Evolutionary conservation across 768 basidiomycete genomes (phyloP), one percentile per base, ranked within the genome.

Genomic region (Leucogyrophana mollusca): DNA sequence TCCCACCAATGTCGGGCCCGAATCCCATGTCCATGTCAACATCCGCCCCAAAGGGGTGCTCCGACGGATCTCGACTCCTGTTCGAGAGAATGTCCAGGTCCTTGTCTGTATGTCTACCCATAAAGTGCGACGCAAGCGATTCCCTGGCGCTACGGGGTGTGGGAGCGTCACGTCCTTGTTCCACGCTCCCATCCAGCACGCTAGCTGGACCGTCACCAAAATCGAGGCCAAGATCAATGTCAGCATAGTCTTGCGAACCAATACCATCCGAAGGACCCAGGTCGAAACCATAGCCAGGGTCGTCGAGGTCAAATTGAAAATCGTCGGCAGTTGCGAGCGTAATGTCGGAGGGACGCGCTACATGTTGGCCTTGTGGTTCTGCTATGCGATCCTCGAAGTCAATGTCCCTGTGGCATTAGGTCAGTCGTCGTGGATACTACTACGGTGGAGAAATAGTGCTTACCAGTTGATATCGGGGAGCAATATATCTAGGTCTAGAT

Each of bases 281-380:
- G 56, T 87, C 89, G 50, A 89, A 89, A n/a, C 82, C 82, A 54
- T 83, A 85, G 34, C 66, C 68, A 7, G 62, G 60, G 49, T 73
- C 75, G 44, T 82, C 79, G 24, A 82, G 60, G 60, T 83, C 86
- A 53, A 84, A 78, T 40, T 80, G 74, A 51, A 86, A 80, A 58
- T 90, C 85, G 47, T 90, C 84, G 1, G 82, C 79, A 30, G 81
- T 82, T 37, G 83, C 80, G 32, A 95, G 86, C 1, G 92, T 95
- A 57, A 95, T 94, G 54, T 95, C 93, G 9, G 89, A 89, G 43
- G 85, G 73, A 47, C 87, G 80, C 10, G 90, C 92, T 54, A 91
- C 85, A 53, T 91, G 88, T 44, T 90, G 84, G 2, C 89, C 85
- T 47, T 84, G 80, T 17, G 76, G 73, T 41, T 80, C 72, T 18